Percentiles rank a stretch among this genome's conserved stretches.
Conservation (phyloP, 352 stramenopile genomes). For the Pythium graminicola region DNA sequence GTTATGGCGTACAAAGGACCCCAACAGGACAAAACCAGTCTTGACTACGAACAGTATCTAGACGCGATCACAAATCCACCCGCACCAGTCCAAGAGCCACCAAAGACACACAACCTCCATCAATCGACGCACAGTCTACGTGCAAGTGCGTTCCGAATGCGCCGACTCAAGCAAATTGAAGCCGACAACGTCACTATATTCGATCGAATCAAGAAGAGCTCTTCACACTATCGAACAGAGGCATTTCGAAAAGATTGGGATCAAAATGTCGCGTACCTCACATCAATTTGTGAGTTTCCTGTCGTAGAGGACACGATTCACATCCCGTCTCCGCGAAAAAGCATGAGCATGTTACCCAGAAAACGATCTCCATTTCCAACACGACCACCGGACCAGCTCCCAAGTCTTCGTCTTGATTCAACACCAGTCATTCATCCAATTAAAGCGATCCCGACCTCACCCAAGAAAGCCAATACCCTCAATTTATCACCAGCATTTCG, state of each 20-base stretch:
- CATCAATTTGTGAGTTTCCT: conserved; percentile 63
- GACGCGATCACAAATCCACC: conserved; percentile 17
- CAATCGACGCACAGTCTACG: conserved; percentile 9
- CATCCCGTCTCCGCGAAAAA: conserved; percentile 1
- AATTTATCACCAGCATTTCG: conserved; percentile 57
- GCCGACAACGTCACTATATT: conserved; percentile 47
- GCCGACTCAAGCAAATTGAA: conserved; percentile 59
- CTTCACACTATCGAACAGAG: conserved; percentile 56
- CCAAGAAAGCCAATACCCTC: conserved; percentile 38
- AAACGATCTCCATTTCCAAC: conserved; percentile 16
- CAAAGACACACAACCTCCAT: conserved; percentile 16
- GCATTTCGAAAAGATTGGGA: conserved; percentile 51
- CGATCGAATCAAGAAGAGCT: conserved; percentile 53
- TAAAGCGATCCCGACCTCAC: conserved; percentile 46
- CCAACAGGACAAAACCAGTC: neutral
- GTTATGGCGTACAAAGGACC: conserved; percentile 23
- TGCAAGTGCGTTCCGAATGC: conserved; percentile 35
- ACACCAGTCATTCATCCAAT: conserved; percentile 35
- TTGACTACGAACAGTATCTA: conserved; percentile 18
- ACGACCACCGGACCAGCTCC: conserved; percentile 17
- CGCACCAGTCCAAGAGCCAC: conserved; percentile 7
- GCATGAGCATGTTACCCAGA: conserved; percentile 2
- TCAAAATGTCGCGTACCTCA: conserved; percentile 64
- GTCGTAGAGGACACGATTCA: conserved; percentile 20
- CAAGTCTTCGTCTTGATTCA: conserved; percentile 10